These are phyloP conservation scores for Camellia oleifera DNA, from an alignment of 179 eudicot genomes.

Conservation along the genomic window DNA sequence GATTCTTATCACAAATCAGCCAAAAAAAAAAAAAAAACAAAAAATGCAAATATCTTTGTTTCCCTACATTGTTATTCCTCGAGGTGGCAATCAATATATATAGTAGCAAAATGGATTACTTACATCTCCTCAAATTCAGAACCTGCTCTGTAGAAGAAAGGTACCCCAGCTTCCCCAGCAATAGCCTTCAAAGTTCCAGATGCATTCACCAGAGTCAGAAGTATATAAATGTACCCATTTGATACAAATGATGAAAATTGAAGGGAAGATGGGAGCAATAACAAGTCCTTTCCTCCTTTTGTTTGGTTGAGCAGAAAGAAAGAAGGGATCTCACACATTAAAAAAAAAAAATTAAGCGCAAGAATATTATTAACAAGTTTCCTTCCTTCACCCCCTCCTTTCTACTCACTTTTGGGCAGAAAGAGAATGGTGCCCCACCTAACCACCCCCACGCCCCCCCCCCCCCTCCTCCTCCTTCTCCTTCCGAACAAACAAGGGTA, in stretches of 20 bases:
- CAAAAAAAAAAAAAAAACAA: not conserved
- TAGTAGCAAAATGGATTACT: slow-evolving; percentile 26
- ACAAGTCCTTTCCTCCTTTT: not conserved
- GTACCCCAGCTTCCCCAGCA: slow-evolving; percentile 99
- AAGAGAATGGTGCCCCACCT: not conserved
- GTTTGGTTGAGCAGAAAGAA: not conserved
- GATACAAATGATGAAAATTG: not conserved
- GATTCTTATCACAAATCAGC: slow-evolving; percentile 6
- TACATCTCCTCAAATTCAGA: slow-evolving; percentile 99
- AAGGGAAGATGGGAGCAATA: not conserved
- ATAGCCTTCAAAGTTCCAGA: slow-evolving; percentile 67
- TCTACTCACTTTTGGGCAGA: not conserved
- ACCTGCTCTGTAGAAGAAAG: slow-evolving; percentile 97
- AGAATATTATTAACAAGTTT: not conserved
- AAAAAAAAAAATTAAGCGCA: not conserved
- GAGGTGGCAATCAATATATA: not conserved
- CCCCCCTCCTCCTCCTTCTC: not conserved
- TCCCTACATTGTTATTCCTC: not conserved
- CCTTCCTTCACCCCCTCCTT: not conserved
- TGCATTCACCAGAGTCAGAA: slow-evolving; percentile 16
- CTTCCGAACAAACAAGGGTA: not conserved
- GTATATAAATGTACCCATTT: not conserved
- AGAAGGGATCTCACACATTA: not conserved
- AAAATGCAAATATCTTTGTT: not conserved
- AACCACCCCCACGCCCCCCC: not conserved